Percentiles rank a stretch among this genome's conserved stretches.
These are phyloP conservation scores for Penicillium parvum DNA, from an alignment of 495 filamentous ascomycete species.

Conservation along the genomic window DNA sequence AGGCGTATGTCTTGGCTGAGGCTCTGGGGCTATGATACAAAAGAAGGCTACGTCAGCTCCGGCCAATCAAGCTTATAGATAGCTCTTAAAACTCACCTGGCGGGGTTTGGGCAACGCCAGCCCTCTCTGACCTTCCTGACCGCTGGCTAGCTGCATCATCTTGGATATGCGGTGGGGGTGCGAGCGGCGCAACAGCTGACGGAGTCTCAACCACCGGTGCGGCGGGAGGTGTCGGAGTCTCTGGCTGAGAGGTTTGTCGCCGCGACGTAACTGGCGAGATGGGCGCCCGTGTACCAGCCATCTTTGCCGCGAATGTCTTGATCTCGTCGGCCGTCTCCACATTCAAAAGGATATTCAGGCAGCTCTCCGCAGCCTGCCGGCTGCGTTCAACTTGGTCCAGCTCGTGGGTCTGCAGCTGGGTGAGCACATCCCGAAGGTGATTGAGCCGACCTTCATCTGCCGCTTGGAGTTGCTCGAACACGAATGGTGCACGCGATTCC, in stretches of 20 bases:
- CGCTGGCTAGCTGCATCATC: slow-evolving; percentile 61
- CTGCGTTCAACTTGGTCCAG: slow-evolving; percentile 79
- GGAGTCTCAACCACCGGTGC: slow-evolving; percentile 7
- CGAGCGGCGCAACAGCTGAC: slow-evolving; percentile 21
- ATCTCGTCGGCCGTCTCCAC: slow-evolving; percentile 87
- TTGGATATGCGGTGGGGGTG: slow-evolving; percentile 40
- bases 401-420: slow-evolving; percentile 89
- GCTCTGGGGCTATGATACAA: slow-evolving; percentile 26
- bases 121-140: slow-evolving; percentile 42
- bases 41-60: slow-evolving; percentile 2
- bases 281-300: slow-evolving; percentile 26
- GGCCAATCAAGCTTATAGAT: not conserved
- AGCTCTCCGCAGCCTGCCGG: slow-evolving; percentile 71
- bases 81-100: slow-evolving; percentile 29
- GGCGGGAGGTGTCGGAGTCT: slow-evolving; percentile 10
- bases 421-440: slow-evolving; percentile 86
- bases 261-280: slow-evolving; percentile 12
- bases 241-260: slow-evolving; percentile 16
- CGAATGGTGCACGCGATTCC: slow-evolving; percentile 93
- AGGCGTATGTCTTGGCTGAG: slow-evolving; percentile 35
- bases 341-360: slow-evolving; percentile 80
- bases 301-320: slow-evolving; percentile 68
- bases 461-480: slow-evolving; percentile 91
- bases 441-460: slow-evolving; percentile 87
- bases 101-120: slow-evolving; percentile 36